Base-by-base conservation (phyloP, 129 eudicot genomes). In the Logfia minima region DNA sequence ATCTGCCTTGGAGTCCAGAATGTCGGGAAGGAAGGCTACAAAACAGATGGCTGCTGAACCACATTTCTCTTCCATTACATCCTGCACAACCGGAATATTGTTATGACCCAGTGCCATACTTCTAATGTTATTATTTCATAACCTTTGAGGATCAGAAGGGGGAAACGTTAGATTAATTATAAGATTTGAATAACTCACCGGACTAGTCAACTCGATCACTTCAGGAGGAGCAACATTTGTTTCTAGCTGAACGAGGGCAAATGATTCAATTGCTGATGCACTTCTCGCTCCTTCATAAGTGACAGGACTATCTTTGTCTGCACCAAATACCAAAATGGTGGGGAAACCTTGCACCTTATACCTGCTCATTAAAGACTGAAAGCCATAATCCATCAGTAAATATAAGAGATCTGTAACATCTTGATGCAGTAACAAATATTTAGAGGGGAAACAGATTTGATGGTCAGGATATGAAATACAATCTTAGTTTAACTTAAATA, bases 21-120 rank as follows among this genome's bases (percentile, higher is more conserved):
- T 94, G 76, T 91, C 93, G 0, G 98, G 98, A 43, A 94, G 90
- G 86, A 94, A 94, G 29, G 97, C 85, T 18, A 94, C 93, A 72
- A 94, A 94, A 72, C 96, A 94, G 41, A 94, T 91, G 70, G 98
- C 98, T 34, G 97, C 96, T 75, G 98, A 84, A 80, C 92, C 96
- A 78, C 98, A 94, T 87, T 91, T 94, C 86, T 94, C 96, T 77
- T 93, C 93, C 98, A 93, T 45, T 76, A 89, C 90, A 77, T 87
- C 93, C 98, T 91, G 80, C 28, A 74, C 28, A 70, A 18, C 7
- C 5, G 23, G 18, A 58, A 45, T 68, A 73, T 39, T 69, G 22
- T 11, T 63, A 31, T 41, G 29, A 76, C 5, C 18, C 67, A 41
- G 32, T 37, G 70, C 26, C 76, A 65, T 45, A 70, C 76, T 58